Evolutionary conservation across 177 flowering plant genomes (phyloP), one percentile per base, ranked within the genome.

Genomic region (Vitis hybrid): DNA sequence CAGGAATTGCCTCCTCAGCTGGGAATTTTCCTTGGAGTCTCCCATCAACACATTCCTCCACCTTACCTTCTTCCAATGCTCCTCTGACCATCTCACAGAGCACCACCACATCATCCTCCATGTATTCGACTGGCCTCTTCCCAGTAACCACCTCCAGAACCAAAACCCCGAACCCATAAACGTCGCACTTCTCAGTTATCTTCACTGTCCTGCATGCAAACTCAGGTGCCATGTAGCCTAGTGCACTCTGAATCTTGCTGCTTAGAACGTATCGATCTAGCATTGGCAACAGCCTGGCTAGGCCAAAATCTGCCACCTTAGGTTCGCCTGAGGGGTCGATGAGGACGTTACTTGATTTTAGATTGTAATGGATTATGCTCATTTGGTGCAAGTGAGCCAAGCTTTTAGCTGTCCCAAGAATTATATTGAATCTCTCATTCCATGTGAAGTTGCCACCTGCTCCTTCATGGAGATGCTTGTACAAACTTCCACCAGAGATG

Each of bases 181-280:
- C 91, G 68, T 94, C 98, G 73, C 97, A 92, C 70, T 93, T 94
- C 75, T 92, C 98, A 0, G 92, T 94, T 66, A 94, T 88, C 79
- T 90, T 91, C 57, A 91, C 94, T 17, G 93, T 88, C 66, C 82
- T 71, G 78, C 97, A 93, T 4, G 97, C 97, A 67, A 91, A 92
- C 70, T 94, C 98, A 8, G 97, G 98, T 11, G 97, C 98, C 97
- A 92, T 89, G 84, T 94, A 94, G 17, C 98, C 98, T 2, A 94
- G 89, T 14, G 97, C 97, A 68, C 98, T 94, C 82, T 94, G 98
- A 35, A 94, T 86, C 83, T 92, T 92, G 89, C 97, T 89, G 82
- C 97, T 92, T 49, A 94, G 62, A 21, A 92, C 88, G 62, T 88
- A 88, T 3, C 93, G 91, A 61, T 94, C 98, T n/a, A 92, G 79